A percentile compares a stretch with the other conserved stretches of the same genome.
Conservation (phyloP, 495 filamentous ascomycete genomes). For the Neurospora intermedia region DNA sequence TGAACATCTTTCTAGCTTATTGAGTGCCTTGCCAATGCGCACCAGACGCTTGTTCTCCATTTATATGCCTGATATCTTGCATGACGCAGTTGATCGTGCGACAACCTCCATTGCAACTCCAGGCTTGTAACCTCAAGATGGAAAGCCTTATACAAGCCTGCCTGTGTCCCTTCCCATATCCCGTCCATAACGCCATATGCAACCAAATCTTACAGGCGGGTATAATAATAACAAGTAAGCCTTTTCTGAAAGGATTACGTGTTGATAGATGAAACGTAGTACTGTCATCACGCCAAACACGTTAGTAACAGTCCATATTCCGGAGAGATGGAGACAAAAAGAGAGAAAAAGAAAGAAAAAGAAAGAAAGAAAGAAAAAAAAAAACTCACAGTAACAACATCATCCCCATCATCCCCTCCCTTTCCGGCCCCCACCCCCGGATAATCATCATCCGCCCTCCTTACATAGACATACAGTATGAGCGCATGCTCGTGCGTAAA, state of each 20-base stretch:
- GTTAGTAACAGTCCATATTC: background rate
- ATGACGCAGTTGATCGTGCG: background rate
- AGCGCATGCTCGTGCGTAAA: slow-evolving; percentile 67
- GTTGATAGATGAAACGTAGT: slow-evolving; percentile 12
- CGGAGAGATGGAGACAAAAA: too few relatives aligned
- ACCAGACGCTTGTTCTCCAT: background rate
- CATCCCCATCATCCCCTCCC: background rate
- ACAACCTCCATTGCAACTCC: background rate
- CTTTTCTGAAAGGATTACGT: background rate
- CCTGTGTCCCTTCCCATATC: background rate
- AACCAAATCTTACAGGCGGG: background rate
- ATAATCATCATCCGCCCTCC: slow-evolving; percentile 47
- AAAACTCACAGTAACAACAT: background rate
- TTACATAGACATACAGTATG: slow-evolving; percentile 85
- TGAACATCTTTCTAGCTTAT: too few relatives aligned
- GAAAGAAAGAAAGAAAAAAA: too few relatives aligned
- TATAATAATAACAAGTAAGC: background rate
- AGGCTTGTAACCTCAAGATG: background rate
- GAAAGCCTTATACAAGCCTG: background rate
- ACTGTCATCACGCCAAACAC: background rate
- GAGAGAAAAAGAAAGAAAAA: too few relatives aligned
- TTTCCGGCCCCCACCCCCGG: background rate
- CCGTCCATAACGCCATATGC: background rate
- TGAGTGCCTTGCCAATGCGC: too few relatives aligned
- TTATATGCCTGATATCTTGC: background rate